Conservation (phyloP, 805 yeast genomes). For the Yamadazyma paraphyllophila region DNA sequence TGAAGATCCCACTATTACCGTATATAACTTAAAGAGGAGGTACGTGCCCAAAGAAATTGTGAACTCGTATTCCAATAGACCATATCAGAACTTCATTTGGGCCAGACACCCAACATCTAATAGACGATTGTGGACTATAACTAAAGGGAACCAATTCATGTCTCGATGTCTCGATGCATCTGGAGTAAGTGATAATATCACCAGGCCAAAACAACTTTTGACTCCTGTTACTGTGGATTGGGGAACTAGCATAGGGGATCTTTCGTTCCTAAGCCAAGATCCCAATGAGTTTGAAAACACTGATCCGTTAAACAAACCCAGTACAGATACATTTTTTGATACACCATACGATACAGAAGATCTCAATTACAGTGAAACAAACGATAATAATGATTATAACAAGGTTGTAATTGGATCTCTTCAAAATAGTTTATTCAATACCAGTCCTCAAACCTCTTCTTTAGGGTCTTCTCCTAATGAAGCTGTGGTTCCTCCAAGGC, state of each 20-base stretch:
- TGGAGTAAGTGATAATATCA: constrained; percentile 20
- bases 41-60: constrained; percentile 70
- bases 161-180: constrained; percentile 31
- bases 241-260: constrained; percentile 49
- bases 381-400: constrained; percentile 13
- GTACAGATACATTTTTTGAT: constrained; percentile 11
- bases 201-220: constrained; percentile 48
- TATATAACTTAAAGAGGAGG: constrained; percentile 69
- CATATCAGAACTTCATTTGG: constrained; percentile 44
- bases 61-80: constrained; percentile 47
- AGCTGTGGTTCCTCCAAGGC: constrained; percentile 4
- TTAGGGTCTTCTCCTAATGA: constrained; percentile 12
- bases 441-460: constrained; percentile 7
- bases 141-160: constrained; percentile 38
- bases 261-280: constrained; percentile 53
- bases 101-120: constrained; percentile 22
- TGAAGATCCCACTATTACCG: constrained; percentile 66
- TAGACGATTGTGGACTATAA: constrained; percentile 38
- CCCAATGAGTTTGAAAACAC: constrained; percentile 32
- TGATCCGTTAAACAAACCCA: constrained; percentile 17
- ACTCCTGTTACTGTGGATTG: constrained; percentile 55
- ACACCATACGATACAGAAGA: constrained; percentile 14
- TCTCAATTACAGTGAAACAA: constrained; percentile 2
- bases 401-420: constrained; percentile 14
- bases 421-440: not conserved